Conservation (phyloP, 228 moss, liverwort and hornwort genomes). For the Sphagnum fallax region DNA sequence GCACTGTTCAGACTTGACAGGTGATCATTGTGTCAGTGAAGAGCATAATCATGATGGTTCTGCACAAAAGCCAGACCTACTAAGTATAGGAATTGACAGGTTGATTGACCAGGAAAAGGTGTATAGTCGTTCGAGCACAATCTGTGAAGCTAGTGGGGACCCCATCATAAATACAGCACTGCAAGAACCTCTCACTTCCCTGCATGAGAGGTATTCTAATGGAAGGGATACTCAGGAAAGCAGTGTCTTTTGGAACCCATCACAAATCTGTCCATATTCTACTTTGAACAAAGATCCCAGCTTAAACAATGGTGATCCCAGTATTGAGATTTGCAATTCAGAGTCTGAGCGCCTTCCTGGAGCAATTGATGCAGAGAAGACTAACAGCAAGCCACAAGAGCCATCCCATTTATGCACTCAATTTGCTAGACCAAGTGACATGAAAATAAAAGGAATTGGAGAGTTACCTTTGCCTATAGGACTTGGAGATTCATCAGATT, state of each 20-base stretch:
- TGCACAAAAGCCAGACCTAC: background rate
- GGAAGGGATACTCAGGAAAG: conserved; percentile 8
- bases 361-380: conserved; percentile 3
- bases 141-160: background rate
- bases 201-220: background rate
- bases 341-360: background rate
- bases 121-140: background rate
- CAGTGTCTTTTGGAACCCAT: conserved; percentile 5
- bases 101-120: background rate
- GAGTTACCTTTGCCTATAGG: conserved; percentile 6
- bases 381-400: conserved; percentile 6
- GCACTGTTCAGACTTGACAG: background rate
- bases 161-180: conserved; percentile 1
- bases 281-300: conserved; percentile 1
- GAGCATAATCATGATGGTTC: no score
- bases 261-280: background rate
- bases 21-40: no score
- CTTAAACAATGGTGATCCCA: conserved; percentile 31
- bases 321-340: conserved; percentile 32
- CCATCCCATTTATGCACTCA: background rate
- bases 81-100: background rate
- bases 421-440: no score
- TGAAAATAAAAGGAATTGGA: conserved; percentile 13
- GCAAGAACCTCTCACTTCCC: background rate
- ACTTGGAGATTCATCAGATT: conserved; percentile 27